Conservation (phyloP, 306 rosid species). For the Vicia villosa region DNA sequence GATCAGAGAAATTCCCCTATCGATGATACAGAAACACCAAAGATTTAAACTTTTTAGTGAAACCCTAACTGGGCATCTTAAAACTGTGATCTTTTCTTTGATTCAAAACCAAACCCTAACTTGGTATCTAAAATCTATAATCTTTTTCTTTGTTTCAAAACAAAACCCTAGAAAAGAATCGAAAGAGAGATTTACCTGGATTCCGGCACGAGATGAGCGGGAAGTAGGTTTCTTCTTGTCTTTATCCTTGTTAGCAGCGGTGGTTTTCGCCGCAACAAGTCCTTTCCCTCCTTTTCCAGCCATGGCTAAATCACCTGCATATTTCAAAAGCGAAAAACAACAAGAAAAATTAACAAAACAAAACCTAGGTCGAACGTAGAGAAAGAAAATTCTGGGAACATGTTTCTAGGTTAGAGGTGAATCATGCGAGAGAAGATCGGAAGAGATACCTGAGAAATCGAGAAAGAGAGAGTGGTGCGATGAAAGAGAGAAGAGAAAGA, state of each 20-base stretch:
- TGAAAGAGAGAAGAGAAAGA: too few species aligned
- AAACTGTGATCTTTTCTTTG: too few species aligned
- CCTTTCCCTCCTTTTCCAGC: slow-evolving; percentile 99
- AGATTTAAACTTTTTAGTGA: background rate
- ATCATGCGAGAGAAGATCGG: too few species aligned
- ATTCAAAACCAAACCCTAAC: background rate
- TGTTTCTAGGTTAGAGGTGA: too few species aligned
- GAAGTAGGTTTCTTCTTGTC: slow-evolving; percentile 90
- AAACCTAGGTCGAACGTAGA: background rate
- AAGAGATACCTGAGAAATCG: background rate
- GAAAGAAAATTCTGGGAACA: too few species aligned
- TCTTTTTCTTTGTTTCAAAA: background rate
- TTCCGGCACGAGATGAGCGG: slow-evolving; percentile 96
- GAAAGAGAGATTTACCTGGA: slow-evolving; percentile 50
- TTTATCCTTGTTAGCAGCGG: slow-evolving; percentile 84
- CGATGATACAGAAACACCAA: too few species aligned
- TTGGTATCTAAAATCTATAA: background rate
- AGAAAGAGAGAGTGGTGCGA: background rate
- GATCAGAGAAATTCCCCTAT: background rate
- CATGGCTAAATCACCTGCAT: slow-evolving; percentile 49
- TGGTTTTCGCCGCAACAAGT: slow-evolving; percentile 85
- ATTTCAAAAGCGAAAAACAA: background rate
- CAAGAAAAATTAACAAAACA: too few species aligned
- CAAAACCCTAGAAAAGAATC: background rate
- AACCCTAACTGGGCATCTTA: too few species aligned